These are phyloP conservation scores for Acacia confusa DNA, from an alignment of 306 rosid genomes.

Conservation along the genomic window DNA sequence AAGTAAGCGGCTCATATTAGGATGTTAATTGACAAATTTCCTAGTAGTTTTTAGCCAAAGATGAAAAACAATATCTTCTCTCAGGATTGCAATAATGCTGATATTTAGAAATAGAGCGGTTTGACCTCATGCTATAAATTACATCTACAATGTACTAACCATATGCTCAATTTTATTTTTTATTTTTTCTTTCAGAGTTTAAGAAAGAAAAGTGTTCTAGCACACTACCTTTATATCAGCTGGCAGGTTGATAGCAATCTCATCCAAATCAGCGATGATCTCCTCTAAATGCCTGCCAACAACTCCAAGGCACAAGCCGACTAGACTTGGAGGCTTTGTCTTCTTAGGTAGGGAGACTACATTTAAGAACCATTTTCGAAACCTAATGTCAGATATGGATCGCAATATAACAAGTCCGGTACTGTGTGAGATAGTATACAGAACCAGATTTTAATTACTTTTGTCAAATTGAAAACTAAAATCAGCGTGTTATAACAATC, in stretches of 20 bases:
- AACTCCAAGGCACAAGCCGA: conserved; percentile 74
- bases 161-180: not conserved
- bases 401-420: not conserved
- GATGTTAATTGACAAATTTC: not conserved
- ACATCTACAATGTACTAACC: not conserved
- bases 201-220: conserved; percentile 14
- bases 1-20: not conserved
- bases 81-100: not conserved
- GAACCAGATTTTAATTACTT: not conserved
- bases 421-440: not conserved
- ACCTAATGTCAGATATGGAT: conserved; percentile 2
- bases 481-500: not conserved
- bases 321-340: conserved; percentile 65
- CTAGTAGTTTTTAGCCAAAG: not conserved
- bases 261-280: conserved; percentile 66
- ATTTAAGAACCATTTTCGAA: conserved; percentile 10
- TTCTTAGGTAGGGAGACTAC: conserved; percentile 50
- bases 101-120: not conserved
- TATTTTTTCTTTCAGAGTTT: not conserved
- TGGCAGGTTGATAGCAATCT: conserved; percentile 66
- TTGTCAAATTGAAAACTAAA: conserved; percentile 11
- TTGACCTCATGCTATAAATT: not conserved
- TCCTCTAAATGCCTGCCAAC: conserved; percentile 86
- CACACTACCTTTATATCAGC: conserved; percentile 68
- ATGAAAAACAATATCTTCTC: not conserved